Evolutionary conservation across 2,329 filamentous ascomycete genomes (phyloP).

Genomic region (Aspergillus sp.): DNA sequence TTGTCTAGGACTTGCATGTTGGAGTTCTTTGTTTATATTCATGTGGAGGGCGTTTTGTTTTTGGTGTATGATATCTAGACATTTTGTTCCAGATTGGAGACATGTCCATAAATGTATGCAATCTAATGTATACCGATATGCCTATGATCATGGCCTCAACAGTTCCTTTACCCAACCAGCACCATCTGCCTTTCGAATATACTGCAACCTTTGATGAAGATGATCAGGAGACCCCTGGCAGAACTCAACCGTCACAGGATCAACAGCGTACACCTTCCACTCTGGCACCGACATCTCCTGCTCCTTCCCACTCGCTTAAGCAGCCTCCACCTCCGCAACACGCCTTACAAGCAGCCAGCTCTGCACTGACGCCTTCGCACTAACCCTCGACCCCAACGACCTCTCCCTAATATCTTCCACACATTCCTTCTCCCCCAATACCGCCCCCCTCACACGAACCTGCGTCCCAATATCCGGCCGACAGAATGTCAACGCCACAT

Average conservation of each 20-base stretch:
- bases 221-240: constrained; percentile 11
- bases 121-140: too few relatives aligned
- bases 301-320: background rate
- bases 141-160: too few relatives aligned
- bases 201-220: constrained; percentile 10
- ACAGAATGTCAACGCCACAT: constrained; percentile 11
- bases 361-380: constrained; percentile 12
- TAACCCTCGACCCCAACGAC: constrained; percentile 6
- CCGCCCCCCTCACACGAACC: constrained; percentile 6
- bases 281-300: background rate
- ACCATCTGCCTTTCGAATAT: constrained; percentile 3
- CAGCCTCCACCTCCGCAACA: background rate
- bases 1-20: background rate
- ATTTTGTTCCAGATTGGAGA: too few relatives aligned
- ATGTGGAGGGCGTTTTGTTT: too few relatives aligned
- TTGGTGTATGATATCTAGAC: too few relatives aligned
- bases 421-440: constrained; percentile 6
- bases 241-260: constrained; percentile 9
- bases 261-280: constrained; percentile 12
- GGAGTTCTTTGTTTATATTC: too few relatives aligned
- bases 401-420: constrained; percentile 6
- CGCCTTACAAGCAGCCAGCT: constrained; percentile 7
- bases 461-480: constrained; percentile 14
- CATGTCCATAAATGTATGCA: too few relatives aligned
- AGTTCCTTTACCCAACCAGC: too few relatives aligned